Evolutionary conservation across 2,329 filamentous ascomycete species (phyloP).

Genomic region (Colletotrichum tropicicola): DNA sequence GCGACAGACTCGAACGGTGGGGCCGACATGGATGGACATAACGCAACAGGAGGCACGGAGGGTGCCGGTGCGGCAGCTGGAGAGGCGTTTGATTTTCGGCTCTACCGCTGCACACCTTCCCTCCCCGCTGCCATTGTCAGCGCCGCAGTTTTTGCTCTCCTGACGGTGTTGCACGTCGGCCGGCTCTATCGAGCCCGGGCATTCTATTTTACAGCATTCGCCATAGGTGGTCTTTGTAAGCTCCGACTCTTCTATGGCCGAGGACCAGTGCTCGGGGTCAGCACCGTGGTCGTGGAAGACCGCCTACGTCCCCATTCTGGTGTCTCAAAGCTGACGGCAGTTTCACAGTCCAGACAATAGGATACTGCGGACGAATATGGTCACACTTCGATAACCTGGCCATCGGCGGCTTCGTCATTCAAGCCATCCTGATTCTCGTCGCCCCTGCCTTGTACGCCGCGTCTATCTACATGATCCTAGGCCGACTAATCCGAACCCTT

Average conservation of each 20-base stretch:
- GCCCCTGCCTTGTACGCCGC: constrained; percentile 11
- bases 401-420: constrained; percentile 18
- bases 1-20: background rate
- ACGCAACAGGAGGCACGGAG: background rate
- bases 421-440: constrained; percentile 32
- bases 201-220: constrained; percentile 11
- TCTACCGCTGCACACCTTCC: constrained; percentile 22
- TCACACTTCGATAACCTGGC: background rate
- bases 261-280: too few species aligned
- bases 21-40: background rate
- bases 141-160: background rate
- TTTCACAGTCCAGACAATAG: background rate
- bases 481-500: constrained; percentile 40
- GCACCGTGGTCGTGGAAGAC: too few species aligned
- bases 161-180: background rate
- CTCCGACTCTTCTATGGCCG: too few species aligned
- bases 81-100: constrained; percentile 6
- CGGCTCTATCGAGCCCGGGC: background rate
- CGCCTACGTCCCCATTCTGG: background rate
- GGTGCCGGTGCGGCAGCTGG: background rate
- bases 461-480: constrained; percentile 33
- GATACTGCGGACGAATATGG: background rate
- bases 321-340: background rate
- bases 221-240: constrained; percentile 21
- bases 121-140: background rate